Evolutionary conservation across 2,329 filamentous ascomycete genomes (phyloP).

Genomic region (Trichoderma sp.): DNA sequence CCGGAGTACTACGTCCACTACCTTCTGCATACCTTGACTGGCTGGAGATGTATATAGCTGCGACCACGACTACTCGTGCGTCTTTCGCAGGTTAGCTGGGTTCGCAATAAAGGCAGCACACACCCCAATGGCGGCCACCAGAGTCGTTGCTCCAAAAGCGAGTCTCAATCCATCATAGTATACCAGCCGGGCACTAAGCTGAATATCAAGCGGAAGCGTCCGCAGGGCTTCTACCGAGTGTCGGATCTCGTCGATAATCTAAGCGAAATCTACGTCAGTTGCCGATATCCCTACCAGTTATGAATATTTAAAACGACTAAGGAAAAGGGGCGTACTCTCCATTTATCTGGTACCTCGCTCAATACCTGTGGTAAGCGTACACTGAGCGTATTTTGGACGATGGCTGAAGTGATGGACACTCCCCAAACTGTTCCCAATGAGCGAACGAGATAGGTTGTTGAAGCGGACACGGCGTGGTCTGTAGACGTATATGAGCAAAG

Average conservation of each 20-base stretch:
- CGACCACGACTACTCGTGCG: conserved; percentile 19
- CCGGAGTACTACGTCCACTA: background rate
- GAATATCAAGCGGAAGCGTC: conserved; percentile 54
- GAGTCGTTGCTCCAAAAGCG: conserved; percentile 55
- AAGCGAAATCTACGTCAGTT: conserved; percentile 25
- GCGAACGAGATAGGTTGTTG: conserved; percentile 62
- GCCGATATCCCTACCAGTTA: background rate
- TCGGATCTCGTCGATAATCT: conserved; percentile 61
- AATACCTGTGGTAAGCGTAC: conserved; percentile 53
- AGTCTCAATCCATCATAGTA: conserved; percentile 60
- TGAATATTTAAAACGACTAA: background rate
- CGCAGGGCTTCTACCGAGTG: conserved; percentile 55
- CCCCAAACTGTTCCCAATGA: conserved; percentile 64
- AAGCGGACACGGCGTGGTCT: conserved; percentile 62
- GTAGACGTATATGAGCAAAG: background rate
- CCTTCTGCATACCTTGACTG: background rate
- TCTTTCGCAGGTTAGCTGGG: conserved; percentile 33
- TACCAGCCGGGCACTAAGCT: conserved; percentile 54
- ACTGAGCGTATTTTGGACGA: conserved; percentile 61
- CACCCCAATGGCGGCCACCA: conserved; percentile 47
- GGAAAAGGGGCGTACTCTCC: conserved; percentile 46
- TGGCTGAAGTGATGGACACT: conserved; percentile 60
- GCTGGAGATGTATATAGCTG: background rate
- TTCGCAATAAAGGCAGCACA: conserved; percentile 33
- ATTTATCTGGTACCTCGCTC: conserved; percentile 55